phyloP scores from a whole-genome alignment of 2,329 filamentous ascomycete genomes.

The Fusarium circinatum region DNA sequence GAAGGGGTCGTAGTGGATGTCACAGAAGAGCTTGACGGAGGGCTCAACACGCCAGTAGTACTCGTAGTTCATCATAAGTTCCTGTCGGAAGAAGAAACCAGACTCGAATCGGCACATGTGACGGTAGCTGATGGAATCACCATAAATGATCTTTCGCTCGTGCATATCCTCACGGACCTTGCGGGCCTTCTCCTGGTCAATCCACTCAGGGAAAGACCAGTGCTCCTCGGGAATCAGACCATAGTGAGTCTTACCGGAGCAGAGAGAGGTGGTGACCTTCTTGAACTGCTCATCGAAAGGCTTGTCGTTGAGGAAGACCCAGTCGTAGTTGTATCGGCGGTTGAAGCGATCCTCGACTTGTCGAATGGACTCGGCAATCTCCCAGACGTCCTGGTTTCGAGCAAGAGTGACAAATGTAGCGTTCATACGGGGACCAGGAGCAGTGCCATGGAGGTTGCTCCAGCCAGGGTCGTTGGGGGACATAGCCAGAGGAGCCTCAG shows the following conservation, averaged over 20 bases:
- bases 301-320: conserved; percentile 98
- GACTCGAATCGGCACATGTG: conserved; percentile 99
- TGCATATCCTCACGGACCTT: conserved; percentile 95
- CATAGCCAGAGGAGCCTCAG: conserved; percentile 55
- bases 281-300: conserved; percentile 95
- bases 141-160: conserved; percentile 95
- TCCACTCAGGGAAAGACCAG: conserved; percentile 97
- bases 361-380: conserved; percentile 94
- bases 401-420: conserved; percentile 97
- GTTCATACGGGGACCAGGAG: conserved; percentile 83
- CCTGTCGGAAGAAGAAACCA: conserved; percentile 98
- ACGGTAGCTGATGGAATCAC: conserved; percentile 94
- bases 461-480: conserved; percentile 63
- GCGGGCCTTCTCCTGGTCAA: conserved; percentile 92
- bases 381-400: conserved; percentile 93
- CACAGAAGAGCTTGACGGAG: conserved; percentile 95
- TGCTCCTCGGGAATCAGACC: conserved; percentile 90
- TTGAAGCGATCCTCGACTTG: conserved; percentile 99
- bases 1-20: conserved; percentile 96
- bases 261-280: conserved; percentile 85
- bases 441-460: conserved; percentile 62
- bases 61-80: conserved; percentile 93
- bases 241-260: conserved; percentile 93
- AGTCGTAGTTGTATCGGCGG: conserved; percentile 95
- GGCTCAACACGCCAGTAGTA: conserved; percentile 99